These are phyloP conservation scores for Blastobotrys illinoisensis DNA, from an alignment of 1,139 yeast genomes.

Conservation along the genomic window DNA sequence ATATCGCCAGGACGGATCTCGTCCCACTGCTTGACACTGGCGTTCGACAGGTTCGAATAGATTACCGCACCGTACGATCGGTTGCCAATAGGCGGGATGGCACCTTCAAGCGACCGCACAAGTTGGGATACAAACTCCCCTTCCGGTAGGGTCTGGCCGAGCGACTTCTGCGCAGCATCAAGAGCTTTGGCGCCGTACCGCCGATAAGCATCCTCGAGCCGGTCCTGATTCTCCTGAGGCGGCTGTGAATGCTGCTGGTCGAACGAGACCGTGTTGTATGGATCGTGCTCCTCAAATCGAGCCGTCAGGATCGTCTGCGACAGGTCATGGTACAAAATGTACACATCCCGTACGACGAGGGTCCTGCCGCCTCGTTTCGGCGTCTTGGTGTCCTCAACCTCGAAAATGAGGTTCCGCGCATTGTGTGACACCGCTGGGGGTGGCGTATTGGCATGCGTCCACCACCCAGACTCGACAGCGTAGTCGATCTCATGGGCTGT, in stretches of 20 bases:
- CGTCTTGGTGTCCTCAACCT: slow-evolving; percentile 56
- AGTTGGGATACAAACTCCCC: slow-evolving; percentile 33
- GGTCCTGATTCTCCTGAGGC: slow-evolving; percentile 45
- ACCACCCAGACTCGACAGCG: slow-evolving; percentile 49
- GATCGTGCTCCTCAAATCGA: slow-evolving; percentile 51
- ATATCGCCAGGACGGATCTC: slow-evolving; percentile 81
- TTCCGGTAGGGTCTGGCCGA: slow-evolving; percentile 19
- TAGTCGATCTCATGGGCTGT: slow-evolving; percentile 32
- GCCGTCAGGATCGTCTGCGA: slow-evolving; percentile 55
- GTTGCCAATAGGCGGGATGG: slow-evolving; percentile 56
- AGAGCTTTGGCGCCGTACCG: slow-evolving; percentile 32
- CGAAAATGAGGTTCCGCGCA: slow-evolving; percentile 44
- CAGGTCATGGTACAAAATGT: slow-evolving; percentile 67
- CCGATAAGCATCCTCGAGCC: slow-evolving; percentile 47
- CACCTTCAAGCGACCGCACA: slow-evolving; percentile 33
- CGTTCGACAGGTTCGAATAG: slow-evolving; percentile 55
- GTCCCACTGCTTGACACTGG: slow-evolving; percentile 52
- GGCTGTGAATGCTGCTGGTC: slow-evolving; percentile 42
- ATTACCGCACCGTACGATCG: slow-evolving; percentile 70
- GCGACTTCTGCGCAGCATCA: slow-evolving; percentile 23
- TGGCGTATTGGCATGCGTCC: slow-evolving; percentile 49
- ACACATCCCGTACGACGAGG: slow-evolving; percentile 57
- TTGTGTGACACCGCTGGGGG: slow-evolving; percentile 53
- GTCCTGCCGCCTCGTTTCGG: slow-evolving; percentile 53
- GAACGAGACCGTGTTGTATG: slow-evolving; percentile 47